phyloP scores from a whole-genome alignment of 257 asterid species.

The Nicotiana tomentosiformis region DNA sequence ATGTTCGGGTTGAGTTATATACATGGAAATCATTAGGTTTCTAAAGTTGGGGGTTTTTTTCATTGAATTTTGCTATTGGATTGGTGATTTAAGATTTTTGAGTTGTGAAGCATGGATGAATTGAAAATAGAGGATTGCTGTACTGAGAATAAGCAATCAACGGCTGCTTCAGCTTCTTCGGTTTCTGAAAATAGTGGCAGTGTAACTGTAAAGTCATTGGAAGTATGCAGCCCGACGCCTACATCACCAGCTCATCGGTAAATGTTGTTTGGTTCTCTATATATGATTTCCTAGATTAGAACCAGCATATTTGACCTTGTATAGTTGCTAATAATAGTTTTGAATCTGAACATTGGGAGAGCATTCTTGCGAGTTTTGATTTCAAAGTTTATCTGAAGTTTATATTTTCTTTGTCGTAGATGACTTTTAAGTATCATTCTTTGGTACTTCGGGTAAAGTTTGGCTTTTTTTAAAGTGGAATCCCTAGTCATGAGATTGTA shows the following conservation, averaged over 20 bases:
- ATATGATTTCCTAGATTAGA: neutral
- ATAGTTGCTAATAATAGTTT: neutral
- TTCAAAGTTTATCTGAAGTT: neutral
- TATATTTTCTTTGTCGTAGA: neutral
- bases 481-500: neutral
- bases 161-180: conserved; percentile 72
- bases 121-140: conserved; percentile 46
- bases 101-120: conserved; percentile 49
- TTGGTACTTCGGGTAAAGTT: neutral
- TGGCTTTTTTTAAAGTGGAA: neutral
- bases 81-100: conserved; percentile 26
- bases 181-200: conserved; percentile 75
- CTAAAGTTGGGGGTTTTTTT: conserved; percentile 10
- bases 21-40: neutral
- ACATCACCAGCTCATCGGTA: conserved; percentile 81
- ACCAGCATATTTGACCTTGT: neutral
- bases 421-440: neutral
- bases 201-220: conserved; percentile 49
- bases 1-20: conserved; percentile 43
- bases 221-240: conserved; percentile 58
- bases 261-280: neutral
- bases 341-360: neutral
- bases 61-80: conserved; percentile 3
- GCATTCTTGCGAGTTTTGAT: neutral
- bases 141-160: conserved; percentile 58